phyloP scores from a whole-genome alignment of 768 basidiomycete species.

The Psilocybe tampanensis region DNA sequence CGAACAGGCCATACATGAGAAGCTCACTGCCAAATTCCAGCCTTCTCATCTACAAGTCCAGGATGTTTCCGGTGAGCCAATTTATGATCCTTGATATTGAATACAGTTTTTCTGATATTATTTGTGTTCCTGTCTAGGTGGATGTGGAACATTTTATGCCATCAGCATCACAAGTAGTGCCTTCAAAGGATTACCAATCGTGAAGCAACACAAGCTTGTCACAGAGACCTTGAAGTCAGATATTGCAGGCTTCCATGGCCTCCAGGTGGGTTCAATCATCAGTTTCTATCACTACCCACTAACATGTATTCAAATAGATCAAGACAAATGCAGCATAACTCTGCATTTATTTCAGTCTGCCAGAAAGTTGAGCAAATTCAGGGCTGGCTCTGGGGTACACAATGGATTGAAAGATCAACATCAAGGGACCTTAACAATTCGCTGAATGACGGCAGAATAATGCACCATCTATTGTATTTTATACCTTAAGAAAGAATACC shows the following conservation, averaged over 20 bases:
- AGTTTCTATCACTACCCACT: neutral
- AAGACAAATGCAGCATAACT: constrained; percentile 25
- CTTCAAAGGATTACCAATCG: constrained; percentile 83
- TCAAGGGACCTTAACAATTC: no score
- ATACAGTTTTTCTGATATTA: no score
- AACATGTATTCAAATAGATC: constrained; percentile 19
- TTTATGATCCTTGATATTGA: no score
- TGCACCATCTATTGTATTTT: neutral
- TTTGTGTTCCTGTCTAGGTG: constrained; percentile 54
- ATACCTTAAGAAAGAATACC: neutral
- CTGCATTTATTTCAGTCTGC: neutral
- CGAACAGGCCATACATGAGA: constrained; percentile 71
- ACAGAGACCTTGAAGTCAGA: constrained; percentile 86
- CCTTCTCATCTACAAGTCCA: constrained; percentile 84
- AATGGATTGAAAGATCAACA: no score
- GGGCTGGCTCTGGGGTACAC: neutral
- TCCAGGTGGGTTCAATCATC: constrained; percentile 69
- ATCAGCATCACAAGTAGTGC: constrained; percentile 83
- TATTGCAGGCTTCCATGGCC: constrained; percentile 88
- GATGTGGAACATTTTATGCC: constrained; percentile 97
- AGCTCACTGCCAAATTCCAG: constrained; percentile 74
- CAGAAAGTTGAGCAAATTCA: neutral
- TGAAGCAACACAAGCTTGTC: constrained; percentile 94
- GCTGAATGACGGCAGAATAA: neutral
- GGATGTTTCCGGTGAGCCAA: constrained; percentile 85